Conservation (phyloP, 2,329 filamentous ascomycete species). For the Phialocephala sp. region DNA sequence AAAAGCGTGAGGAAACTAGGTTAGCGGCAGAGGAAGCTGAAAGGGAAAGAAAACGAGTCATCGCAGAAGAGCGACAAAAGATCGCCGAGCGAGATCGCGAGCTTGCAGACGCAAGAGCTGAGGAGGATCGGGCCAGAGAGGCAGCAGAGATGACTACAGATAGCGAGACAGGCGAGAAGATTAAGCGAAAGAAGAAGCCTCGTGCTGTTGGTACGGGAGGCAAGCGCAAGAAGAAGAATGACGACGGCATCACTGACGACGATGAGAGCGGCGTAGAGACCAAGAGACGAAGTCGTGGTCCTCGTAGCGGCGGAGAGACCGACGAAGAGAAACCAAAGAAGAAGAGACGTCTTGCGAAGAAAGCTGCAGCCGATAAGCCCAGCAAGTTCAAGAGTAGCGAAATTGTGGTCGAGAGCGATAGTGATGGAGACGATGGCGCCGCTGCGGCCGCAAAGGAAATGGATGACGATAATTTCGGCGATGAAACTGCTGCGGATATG, state of each 20-base stretch:
- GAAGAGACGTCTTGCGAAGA: conserved; percentile 43
- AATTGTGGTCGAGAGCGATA: conserved; percentile 44
- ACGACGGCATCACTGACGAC: conserved; percentile 42
- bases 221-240: conserved; percentile 49
- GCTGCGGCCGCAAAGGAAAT: conserved; percentile 39
- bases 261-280: conserved; percentile 40
- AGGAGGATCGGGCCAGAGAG: conserved; percentile 70
- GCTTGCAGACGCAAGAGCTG: conserved; percentile 71
- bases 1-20: conserved; percentile 77
- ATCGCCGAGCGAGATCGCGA: conserved; percentile 79
- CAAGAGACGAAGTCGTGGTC: conserved; percentile 36
- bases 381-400: conserved; percentile 44
- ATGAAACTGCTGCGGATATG: conserved; percentile 28
- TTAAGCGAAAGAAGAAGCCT: conserved; percentile 76
- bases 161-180: conserved; percentile 79
- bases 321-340: conserved; percentile 46
- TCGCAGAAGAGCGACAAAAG: conserved; percentile 83
- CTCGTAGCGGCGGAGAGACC: conserved; percentile 38
- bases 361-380: conserved; percentile 36
- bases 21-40: conserved; percentile 71
- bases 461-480: conserved; percentile 36
- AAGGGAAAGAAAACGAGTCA: conserved; percentile 76
- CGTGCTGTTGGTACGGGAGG: conserved; percentile 46
- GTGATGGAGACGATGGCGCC: conserved; percentile 41
- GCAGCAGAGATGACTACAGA: conserved; percentile 84